Conservation (phyloP, 2,329 filamentous ascomycete species). For the Chalara sp. region DNA sequence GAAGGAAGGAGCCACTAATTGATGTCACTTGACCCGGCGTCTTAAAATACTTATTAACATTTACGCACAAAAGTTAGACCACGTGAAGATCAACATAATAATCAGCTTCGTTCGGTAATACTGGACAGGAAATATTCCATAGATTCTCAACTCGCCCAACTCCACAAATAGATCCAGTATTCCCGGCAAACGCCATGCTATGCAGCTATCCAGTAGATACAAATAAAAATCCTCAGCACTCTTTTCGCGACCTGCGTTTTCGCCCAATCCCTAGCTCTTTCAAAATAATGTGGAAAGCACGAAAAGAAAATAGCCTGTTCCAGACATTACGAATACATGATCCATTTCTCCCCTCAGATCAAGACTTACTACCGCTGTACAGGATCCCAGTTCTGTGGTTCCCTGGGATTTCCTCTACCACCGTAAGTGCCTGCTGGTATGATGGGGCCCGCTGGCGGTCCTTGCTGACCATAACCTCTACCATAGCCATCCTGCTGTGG, state of each 20-base stretch:
- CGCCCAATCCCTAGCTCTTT: background rate
- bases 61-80: too few species aligned
- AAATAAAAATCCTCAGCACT: background rate
- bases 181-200: background rate
- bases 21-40: too few species aligned
- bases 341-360: background rate
- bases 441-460: background rate
- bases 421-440: background rate
- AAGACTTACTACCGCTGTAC: conserved; percentile 11
- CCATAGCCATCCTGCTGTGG: background rate
- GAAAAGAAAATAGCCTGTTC: too few species aligned
- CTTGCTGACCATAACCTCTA: background rate
- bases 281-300: background rate
- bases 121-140: background rate
- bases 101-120: background rate
- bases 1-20: too few species aligned
- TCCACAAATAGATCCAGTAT: background rate
- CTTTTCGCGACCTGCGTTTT: background rate
- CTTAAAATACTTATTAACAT: too few species aligned
- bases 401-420: conserved; percentile 1
- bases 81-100: background rate
- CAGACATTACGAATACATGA: too few species aligned
- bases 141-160: background rate
- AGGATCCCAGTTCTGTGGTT: conserved; percentile 22
- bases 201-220: background rate